Conservation (phyloP, 2,329 filamentous ascomycete species). For the Teratosphaeria destructans region DNA sequence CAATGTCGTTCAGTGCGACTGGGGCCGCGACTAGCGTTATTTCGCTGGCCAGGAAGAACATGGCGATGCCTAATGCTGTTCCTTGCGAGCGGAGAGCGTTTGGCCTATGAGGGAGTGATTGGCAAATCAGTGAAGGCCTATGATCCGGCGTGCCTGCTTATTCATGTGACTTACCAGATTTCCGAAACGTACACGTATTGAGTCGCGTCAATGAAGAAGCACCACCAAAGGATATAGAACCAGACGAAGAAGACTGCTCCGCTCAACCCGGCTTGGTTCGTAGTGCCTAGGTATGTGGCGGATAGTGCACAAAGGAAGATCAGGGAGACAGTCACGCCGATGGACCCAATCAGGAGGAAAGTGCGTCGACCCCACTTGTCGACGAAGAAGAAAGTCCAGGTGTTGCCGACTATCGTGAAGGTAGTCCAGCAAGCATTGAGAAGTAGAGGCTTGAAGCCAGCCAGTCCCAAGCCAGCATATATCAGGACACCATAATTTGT, state of each 20-base stretch:
- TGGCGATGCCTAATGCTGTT: conserved; percentile 27
- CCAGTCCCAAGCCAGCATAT: conserved; percentile 28
- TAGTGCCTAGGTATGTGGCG: conserved; percentile 26
- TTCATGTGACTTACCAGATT: neutral
- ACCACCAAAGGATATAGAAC: conserved; percentile 32
- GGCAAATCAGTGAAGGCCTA: neutral
- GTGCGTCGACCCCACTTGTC: conserved; percentile 30
- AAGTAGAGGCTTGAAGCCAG: conserved; percentile 32
- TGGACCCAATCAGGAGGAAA: conserved; percentile 35
- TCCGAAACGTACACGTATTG: conserved; percentile 32
- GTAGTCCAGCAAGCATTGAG: conserved; percentile 36
- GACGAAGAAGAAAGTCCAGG: conserved; percentile 32
- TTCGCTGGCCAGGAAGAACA: conserved; percentile 28
- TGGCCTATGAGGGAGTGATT: conserved; percentile 32
- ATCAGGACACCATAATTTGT: conserved; percentile 33
- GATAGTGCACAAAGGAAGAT: conserved; percentile 30
- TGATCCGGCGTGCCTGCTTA: neutral
- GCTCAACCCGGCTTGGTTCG: conserved; percentile 25
- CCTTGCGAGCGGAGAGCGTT: conserved; percentile 30
- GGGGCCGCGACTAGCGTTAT: conserved; percentile 25
- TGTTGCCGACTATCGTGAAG: conserved; percentile 30
- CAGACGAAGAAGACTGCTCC: conserved; percentile 33
- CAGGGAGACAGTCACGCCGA: conserved; percentile 31
- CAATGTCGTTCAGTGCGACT: conserved; percentile 15
- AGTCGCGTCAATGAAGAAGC: conserved; percentile 36